phyloP scores from a whole-genome alignment of 306 rosid species.

The Trifolium dubium region DNA sequence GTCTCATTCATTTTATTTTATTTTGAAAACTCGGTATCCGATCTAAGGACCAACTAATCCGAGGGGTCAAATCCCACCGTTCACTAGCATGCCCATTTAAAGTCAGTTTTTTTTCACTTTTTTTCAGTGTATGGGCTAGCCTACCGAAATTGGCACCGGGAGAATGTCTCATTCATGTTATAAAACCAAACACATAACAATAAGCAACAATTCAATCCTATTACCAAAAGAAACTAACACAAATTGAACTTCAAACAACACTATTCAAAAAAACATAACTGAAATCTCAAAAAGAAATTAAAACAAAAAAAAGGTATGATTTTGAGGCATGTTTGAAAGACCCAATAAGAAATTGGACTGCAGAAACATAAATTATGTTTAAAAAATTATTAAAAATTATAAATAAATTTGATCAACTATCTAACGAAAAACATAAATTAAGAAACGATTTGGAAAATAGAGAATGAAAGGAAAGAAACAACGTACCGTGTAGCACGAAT shows the following conservation, averaged over 20 bases:
- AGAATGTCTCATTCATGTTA: background rate
- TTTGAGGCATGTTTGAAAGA: background rate
- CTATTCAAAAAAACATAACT: background rate
- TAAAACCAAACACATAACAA: background rate
- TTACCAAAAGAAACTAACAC: background rate
- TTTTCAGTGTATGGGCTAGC: too few relatives aligned
- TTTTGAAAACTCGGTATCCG: too few relatives aligned
- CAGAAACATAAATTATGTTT: background rate
- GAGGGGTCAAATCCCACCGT: too few relatives aligned
- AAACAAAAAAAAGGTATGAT: background rate
- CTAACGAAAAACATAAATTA: background rate
- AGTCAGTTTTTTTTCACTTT: too few relatives aligned
- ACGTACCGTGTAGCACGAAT: background rate
- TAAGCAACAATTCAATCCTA: background rate
- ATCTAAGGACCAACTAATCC: too few relatives aligned
- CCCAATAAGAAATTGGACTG: background rate
- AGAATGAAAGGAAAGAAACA: background rate
- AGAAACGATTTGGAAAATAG: background rate
- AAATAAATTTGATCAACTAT: background rate
- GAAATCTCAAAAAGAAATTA: background rate
- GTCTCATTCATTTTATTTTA: background rate
- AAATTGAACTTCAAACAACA: background rate
- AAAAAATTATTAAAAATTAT: background rate
- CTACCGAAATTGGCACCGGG: too few relatives aligned
- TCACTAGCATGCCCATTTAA: too few relatives aligned